Conservation (phyloP, 805 yeast species). For the Debaryomyces maramus region DNA sequence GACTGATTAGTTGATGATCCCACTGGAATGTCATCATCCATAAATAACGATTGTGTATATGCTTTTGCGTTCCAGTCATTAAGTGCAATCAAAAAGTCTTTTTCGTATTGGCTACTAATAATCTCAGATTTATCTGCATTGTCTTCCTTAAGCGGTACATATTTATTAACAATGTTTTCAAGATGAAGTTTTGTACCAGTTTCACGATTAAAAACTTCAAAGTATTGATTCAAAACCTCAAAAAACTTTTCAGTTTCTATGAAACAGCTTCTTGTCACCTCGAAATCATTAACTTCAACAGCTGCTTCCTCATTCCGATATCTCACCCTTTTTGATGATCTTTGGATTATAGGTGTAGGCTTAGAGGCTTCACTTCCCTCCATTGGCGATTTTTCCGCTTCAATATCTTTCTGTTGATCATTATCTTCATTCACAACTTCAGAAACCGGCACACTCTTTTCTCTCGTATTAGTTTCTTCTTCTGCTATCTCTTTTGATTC, state of each 20-base stretch:
- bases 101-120: conserved; percentile 11
- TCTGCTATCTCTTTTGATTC: conserved; percentile 20
- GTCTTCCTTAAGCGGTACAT: conserved; percentile 11
- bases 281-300: conserved; percentile 21
- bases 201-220: conserved; percentile 4
- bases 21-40: conserved; percentile 9
- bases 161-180: conserved; percentile 10
- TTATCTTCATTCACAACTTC: not conserved
- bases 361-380: not conserved
- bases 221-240: conserved; percentile 19
- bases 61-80: conserved; percentile 27
- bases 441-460: not conserved
- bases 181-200: conserved; percentile 4
- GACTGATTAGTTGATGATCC: conserved; percentile 8
- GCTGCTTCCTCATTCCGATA: conserved; percentile 12
- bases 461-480: not conserved
- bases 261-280: conserved; percentile 23
- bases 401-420: not conserved
- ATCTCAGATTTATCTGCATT: not conserved
- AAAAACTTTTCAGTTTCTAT: conserved; percentile 27
- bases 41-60: conserved; percentile 16
- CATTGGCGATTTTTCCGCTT: conserved; percentile 3
- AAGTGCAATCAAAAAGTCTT: conserved; percentile 25
- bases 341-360: conserved; percentile 11
- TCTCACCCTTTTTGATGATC: conserved; percentile 35